Percentiles rank a stretch among this genome's conserved stretches.
These are phyloP conservation scores for Saraca asoca DNA, from an alignment of 331 rosid genomes.

Conservation along the genomic window DNA sequence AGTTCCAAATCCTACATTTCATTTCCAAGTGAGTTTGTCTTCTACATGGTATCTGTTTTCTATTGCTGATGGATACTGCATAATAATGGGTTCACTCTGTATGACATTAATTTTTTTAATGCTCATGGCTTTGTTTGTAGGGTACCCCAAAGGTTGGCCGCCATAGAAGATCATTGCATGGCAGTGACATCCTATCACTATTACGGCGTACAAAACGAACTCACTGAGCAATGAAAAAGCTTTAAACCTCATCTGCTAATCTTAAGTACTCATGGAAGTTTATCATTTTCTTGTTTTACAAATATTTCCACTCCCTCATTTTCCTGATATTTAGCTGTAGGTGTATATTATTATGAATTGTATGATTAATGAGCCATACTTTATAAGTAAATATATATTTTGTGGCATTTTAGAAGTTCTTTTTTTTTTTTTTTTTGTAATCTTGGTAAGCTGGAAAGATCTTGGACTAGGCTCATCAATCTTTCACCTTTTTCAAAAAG, in stretches of 20 bases:
- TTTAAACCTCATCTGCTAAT: background rate
- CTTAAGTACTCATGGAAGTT: background rate
- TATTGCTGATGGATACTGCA: constrained; percentile 9
- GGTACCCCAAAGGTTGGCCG: constrained; percentile 49
- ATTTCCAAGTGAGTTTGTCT: constrained; percentile 67
- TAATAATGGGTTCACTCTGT: constrained; percentile 1
- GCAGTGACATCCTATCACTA: constrained; percentile 62
- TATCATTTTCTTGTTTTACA: background rate
- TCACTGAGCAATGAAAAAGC: constrained; percentile 30
- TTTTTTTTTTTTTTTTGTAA: background rate
- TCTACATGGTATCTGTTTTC: background rate
- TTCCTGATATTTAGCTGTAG: background rate
- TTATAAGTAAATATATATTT: constrained; percentile 6
- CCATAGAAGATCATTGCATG: constrained; percentile 59
- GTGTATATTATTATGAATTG: constrained; percentile 2
- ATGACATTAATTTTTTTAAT: background rate
- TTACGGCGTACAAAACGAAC: constrained; percentile 54
- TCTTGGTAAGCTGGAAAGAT: background rate
- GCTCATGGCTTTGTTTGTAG: constrained; percentile 42
- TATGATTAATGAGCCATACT: constrained; percentile 17
- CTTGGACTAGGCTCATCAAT: no score
- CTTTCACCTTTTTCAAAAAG: background rate
- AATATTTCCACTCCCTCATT: constrained; percentile 7
- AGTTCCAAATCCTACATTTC: constrained; percentile 62
- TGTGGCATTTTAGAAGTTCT: constrained; percentile 12